Evolutionary conservation across 148 eudicot species (phyloP), one percentile per base, ranked within the genome.

Genomic region (Camellia sinensis): DNA sequence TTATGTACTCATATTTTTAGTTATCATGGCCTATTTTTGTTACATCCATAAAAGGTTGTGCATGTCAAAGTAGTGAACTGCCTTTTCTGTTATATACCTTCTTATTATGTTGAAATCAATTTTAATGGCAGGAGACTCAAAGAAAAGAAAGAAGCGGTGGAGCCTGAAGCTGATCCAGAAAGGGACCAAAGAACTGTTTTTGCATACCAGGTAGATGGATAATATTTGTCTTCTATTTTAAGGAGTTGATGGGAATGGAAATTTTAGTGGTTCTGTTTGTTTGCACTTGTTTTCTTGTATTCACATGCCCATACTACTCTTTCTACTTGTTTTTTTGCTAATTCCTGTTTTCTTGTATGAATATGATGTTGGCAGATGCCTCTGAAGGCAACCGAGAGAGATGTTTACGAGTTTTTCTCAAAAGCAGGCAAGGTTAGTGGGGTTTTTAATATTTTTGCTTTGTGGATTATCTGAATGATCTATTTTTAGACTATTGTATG

Each of bases 121-220:
- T 71, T 72, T 72, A 73, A 40, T 86, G 83, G 83, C 90, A 96
- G 99, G 97, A 92, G 95, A 87, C 89, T 82, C 60, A 93, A 89
- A 82, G 99, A 92, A 0, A 96, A 96, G 83, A 93, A 91, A 75
- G 99, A 93, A 74, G 88, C 85, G 6, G 86, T 80, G 37, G 97
- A 93, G 85, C 99, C 99, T 84, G 99, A 96, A 89, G 98, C 94
- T 78, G 99, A 96, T 81, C 99, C 98, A 50, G 99, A 96, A 86
- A 91, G 99, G 89, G 99, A 96, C 75, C 99, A 96, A 85, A 90
- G 99, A 80, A 93, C 99, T 84, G 99, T 96, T 77, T 96, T 96
- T 84, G 99, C 98, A 40, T 96, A 96, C 83, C 99, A 96, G 99
- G 99, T 95, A 64, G 59, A 22, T 79, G 41, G 61, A 1, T 64